Evolutionary conservation across 2,329 filamentous ascomycete species (phyloP).

Genomic region (Epichloe bromicola): DNA sequence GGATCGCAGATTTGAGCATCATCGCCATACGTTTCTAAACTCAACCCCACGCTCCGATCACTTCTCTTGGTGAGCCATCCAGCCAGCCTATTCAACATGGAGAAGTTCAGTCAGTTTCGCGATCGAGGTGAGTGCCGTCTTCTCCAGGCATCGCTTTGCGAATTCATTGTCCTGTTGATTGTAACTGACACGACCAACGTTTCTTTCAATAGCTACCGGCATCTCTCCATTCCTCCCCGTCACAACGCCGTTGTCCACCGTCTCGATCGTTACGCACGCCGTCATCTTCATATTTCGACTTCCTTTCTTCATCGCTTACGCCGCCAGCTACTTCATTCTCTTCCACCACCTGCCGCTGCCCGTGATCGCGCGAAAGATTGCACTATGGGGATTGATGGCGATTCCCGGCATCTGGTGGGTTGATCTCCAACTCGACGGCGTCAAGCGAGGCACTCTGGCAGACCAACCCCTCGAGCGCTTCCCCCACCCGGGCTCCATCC

Average conservation of each 20-base stretch:
- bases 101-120: constrained; percentile 88
- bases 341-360: constrained; percentile 68
- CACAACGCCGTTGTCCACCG: constrained; percentile 46
- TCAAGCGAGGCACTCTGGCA: constrained; percentile 77
- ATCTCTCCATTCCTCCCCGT: constrained; percentile 92
- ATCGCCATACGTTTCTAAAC: too few relatives aligned
- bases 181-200: neutral
- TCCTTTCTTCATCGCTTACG: constrained; percentile 59
- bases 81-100: constrained; percentile 44
- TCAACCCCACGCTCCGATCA: neutral
- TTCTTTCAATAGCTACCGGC: constrained; percentile 56
- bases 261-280: constrained; percentile 51
- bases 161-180: neutral
- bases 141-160: neutral
- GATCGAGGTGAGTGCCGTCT: constrained; percentile 54
- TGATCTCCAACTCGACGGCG: constrained; percentile 93
- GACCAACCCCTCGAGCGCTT: constrained; percentile 61
- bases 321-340: constrained; percentile 60
- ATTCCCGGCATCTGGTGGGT: constrained; percentile 97
- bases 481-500: constrained; percentile 61
- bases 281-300: constrained; percentile 72
- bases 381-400: constrained; percentile 75
- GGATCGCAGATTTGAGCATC: too few relatives aligned
- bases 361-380: constrained; percentile 57
- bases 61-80: neutral